These are phyloP conservation scores for Lecanicillium sp. DNA, from an alignment of 2,329 filamentous ascomycete genomes.

Conservation along the genomic window DNA sequence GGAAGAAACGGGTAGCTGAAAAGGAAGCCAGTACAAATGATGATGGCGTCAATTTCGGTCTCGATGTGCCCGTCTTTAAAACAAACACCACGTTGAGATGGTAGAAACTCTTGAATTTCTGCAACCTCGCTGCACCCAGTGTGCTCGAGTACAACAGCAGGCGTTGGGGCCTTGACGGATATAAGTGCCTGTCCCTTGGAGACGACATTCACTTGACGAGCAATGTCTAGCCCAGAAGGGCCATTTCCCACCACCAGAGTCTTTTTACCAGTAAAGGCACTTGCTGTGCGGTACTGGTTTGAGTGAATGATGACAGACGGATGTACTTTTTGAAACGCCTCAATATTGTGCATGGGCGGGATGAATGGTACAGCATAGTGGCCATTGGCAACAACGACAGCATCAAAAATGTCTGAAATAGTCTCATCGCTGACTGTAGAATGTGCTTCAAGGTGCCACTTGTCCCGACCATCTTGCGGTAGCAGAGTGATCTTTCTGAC, in stretches of 20 bases:
- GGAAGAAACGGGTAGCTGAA: conserved; percentile 68
- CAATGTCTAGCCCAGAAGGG: conserved; percentile 64
- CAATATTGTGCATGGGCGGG: conserved; percentile 47
- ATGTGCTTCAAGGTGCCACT: conserved; percentile 36
- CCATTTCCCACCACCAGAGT: conserved; percentile 60
- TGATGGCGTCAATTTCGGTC: conserved; percentile 56
- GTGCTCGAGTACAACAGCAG: conserved; percentile 12
- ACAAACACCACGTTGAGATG: conserved; percentile 40
- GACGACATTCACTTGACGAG: conserved; percentile 49
- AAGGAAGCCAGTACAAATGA: conserved; percentile 84
- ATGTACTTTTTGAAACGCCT: conserved; percentile 39
- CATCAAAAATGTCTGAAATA: conserved; percentile 41
- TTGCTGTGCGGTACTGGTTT: conserved; percentile 53
- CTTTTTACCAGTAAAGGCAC: conserved; percentile 33
- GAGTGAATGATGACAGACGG: conserved; percentile 50
- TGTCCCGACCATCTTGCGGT: conserved; percentile 19
- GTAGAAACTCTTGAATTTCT: conserved; percentile 37
- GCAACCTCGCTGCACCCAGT: conserved; percentile 18
- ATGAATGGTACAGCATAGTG: conserved; percentile 55
- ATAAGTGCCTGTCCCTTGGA: conserved; percentile 47
- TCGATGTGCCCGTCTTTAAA: conserved; percentile 58
- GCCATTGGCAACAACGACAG: conserved; percentile 53
- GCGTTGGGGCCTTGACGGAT: conserved; percentile 34
- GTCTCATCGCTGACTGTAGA: conserved; percentile 19
- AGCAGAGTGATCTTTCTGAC: conserved; percentile 36